Evolutionary conservation across 495 filamentous ascomycete genomes (phyloP), one percentile per base, ranked within the genome.

Genomic region (Tuber indicum): DNA sequence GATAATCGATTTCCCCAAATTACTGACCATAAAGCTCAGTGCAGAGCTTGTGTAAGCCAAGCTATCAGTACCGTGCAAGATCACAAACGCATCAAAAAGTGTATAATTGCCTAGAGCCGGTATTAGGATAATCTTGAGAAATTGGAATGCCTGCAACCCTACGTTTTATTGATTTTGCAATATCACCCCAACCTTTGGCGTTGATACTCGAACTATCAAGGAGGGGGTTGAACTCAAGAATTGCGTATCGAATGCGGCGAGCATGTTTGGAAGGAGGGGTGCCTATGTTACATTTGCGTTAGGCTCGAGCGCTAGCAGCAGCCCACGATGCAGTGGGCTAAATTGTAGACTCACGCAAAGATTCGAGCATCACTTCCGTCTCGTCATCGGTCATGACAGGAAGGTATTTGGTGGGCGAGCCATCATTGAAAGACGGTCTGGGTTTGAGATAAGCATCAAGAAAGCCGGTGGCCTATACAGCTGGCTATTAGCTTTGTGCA

Each of bases 31-130:
- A 86, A 98, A 98, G 79, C 92, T 94, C 72, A 98, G 86, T 3
- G 94, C 94, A 8, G 94, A 97, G 81, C 92, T 92, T 1, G 94
- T 96, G 84, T 97, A 98, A 16, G 94, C 92, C 74, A 98, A 86
- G 74, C 91, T 94, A 84, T 99, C 96, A 3, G 96, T 99, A 78
- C 96, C 96, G 84, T 99, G 96, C n/a, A 98, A 89, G 26, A 99
- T 87, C 16, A 99, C 94, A 83, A 99, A 99, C 36, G 91, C 94
- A 84, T 98, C 96, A 82, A 94, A 99, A 6, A 93, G 89, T 72
- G 90, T 89, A 85, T 98, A 99, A 85, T 99, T 99, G 70, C 89
- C 76, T 77, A 26, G 36, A 26, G 17, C 21, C 19, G 10, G 21
- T 36, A 21, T 74, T 32, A 76, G 71, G 8, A 46, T 74, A 39